Conservation (phyloP, 2,329 filamentous ascomycete species). For the Penicillium sp. region DNA sequence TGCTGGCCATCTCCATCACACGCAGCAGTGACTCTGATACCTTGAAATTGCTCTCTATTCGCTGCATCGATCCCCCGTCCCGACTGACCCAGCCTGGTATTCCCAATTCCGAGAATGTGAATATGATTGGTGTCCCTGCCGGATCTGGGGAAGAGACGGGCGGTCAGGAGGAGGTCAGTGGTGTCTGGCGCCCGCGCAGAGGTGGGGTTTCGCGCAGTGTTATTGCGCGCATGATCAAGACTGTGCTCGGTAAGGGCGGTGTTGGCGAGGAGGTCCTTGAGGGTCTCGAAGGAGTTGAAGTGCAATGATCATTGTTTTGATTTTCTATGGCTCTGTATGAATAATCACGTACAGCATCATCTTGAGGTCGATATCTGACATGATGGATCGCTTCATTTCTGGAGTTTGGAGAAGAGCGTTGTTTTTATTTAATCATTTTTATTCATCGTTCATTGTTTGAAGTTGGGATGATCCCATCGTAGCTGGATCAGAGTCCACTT, state of each 20-base stretch:
- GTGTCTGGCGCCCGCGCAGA: slow-evolving; percentile 81
- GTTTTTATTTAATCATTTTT: background rate
- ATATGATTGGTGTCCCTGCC: slow-evolving; percentile 45
- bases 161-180: slow-evolving; percentile 58
- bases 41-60: slow-evolving; percentile 65
- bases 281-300: slow-evolving; percentile 68
- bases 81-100: slow-evolving; percentile 70
- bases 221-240: slow-evolving; percentile 71
- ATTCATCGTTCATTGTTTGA: slow-evolving; percentile 12
- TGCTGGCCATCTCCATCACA: slow-evolving; percentile 79
- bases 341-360: background rate
- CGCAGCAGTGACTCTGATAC: slow-evolving; percentile 38
- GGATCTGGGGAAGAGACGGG: slow-evolving; percentile 42
- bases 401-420: slow-evolving; percentile 15
- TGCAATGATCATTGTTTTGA: slow-evolving; percentile 2
- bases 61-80: slow-evolving; percentile 73
- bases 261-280: slow-evolving; percentile 84
- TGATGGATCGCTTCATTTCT: background rate
- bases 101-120: slow-evolving; percentile 62
- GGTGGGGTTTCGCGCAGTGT: slow-evolving; percentile 77
- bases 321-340: background rate
- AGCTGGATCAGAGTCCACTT: slow-evolving; percentile 2
- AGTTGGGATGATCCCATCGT: background rate
- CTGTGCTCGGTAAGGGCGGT: slow-evolving; percentile 72
- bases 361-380: background rate